Evolutionary conservation across 257 asterid species (phyloP), one percentile per base, ranked within the genome.

Genomic region (Osmanthus fragrans): DNA sequence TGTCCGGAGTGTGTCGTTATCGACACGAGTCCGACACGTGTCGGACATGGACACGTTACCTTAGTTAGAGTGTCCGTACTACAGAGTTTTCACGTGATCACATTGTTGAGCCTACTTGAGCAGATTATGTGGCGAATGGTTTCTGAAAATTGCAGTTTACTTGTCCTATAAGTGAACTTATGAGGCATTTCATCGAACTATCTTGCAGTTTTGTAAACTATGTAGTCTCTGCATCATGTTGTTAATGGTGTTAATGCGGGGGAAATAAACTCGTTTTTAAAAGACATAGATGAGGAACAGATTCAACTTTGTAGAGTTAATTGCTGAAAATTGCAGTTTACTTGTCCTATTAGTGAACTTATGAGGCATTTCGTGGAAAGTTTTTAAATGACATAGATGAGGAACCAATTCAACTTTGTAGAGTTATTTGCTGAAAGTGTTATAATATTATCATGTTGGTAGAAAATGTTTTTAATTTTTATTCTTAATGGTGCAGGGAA

Each of bases 401-500:
- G 67, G 33, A 79, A 23, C 76, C 39, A 13, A 39, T 42, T 63
- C 8, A 40, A 37, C 47, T 10, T 27, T 27, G 19, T 23, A 60
- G 30, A 76, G 74, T 29, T n/a, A 64, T 42, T 70, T 72, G 73
- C 70, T 75, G 25, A 40, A 15, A 25, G 19, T 25, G 69, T 63
- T 25, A 63, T 63, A 63, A 63, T 25, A n/a, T 63, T 63, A 25
- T 27, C 19, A 0, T 11, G 36, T 25, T 63, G 69, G 69, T 80
- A 58, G 79, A 75, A 83, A 23, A 34, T 80, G 54, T 70, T 75
- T 51, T 70, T 32, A 36, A 42, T 72, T 54, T 58, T 27, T 58
- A 47, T 69, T 51, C 3, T 39, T 23, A 58, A 23, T 75, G 84
- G 60, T 80, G 80, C 85, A 90, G 97, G 81, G 87, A 79, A 76